These are phyloP conservation scores for Carex cristatella DNA, from an alignment of 176 grass and related monocot genomes.

Conservation along the genomic window DNA sequence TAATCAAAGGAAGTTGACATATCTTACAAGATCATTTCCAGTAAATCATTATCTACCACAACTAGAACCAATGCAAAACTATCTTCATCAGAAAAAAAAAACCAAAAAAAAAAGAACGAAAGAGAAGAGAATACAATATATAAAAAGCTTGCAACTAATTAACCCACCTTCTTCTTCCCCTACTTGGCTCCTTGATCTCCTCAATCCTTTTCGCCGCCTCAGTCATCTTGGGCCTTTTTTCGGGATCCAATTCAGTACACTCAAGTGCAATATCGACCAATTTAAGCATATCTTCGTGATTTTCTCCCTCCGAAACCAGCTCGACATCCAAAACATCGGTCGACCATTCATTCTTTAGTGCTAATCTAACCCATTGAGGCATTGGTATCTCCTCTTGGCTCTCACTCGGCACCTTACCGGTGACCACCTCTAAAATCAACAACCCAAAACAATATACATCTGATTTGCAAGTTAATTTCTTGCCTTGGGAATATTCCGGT, in stretches of 20 bases:
- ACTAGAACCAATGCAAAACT: constrained; percentile 3
- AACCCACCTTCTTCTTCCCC: constrained; percentile 15
- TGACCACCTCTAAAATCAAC: constrained; percentile 77
- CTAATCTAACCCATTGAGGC: constrained; percentile 65
- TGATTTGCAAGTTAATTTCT: constrained; percentile 43
- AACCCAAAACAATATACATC: constrained; percentile 91
- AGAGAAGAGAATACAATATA: background rate
- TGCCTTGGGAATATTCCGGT: constrained; percentile 43
- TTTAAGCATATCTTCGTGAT: constrained; percentile 75
- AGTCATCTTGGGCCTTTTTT: constrained; percentile 49
- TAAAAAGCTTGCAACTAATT: background rate
- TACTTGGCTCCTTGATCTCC: constrained; percentile 32
- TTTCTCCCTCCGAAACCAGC: constrained; percentile 46
- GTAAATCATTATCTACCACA: background rate
- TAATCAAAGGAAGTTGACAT: background rate
- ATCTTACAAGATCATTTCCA: constrained; percentile 4
- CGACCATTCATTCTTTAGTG: constrained; percentile 84
- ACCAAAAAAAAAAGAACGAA: background rate
- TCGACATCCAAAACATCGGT: constrained; percentile 87
- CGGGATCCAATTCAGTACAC: constrained; percentile 57
- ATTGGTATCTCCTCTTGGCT: constrained; percentile 47
- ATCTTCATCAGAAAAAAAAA: background rate
- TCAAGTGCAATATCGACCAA: constrained; percentile 68
- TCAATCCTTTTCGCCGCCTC: constrained; percentile 68
- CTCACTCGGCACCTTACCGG: constrained; percentile 61